Conservation (phyloP, 139 green algal species). For the Volvox africanus region DNA sequence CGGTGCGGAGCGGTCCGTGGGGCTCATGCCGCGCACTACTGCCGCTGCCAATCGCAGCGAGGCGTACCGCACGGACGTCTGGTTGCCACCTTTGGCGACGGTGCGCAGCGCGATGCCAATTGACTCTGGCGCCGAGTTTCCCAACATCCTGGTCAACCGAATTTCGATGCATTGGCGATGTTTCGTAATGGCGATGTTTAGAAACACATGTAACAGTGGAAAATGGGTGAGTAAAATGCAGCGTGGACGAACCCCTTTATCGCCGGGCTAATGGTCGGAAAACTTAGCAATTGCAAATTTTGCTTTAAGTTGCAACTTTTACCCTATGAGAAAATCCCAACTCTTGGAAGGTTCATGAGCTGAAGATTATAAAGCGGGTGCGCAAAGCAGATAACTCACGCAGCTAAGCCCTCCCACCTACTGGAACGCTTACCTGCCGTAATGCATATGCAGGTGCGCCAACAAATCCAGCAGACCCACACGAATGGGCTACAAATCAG, state of each 20-base stretch:
- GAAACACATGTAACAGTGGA: too few relatives aligned
- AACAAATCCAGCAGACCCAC: constrained; percentile 75
- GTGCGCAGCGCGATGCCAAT: constrained; percentile 32
- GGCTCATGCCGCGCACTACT: constrained; percentile 72
- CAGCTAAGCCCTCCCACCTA: neutral
- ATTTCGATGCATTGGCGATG: too few relatives aligned
- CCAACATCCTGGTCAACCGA: constrained; percentile 25
- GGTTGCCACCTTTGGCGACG: constrained; percentile 42
- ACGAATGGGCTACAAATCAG: constrained; percentile 58
- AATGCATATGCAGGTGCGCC: constrained; percentile 61
- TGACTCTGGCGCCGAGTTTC: neutral
- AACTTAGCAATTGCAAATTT: too few relatives aligned
- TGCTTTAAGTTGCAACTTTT: too few relatives aligned
- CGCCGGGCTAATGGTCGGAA: too few relatives aligned
- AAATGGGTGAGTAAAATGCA: too few relatives aligned
- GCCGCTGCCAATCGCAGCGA: constrained; percentile 72
- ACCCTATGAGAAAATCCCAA: too few relatives aligned
- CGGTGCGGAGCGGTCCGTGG: constrained; percentile 62
- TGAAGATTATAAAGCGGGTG: too few relatives aligned
- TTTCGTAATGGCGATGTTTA: too few relatives aligned
- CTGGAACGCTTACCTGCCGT: constrained; percentile 59
- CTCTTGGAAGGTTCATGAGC: too few relatives aligned
- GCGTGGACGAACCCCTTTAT: too few relatives aligned
- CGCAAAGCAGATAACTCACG: too few relatives aligned
- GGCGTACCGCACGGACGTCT: constrained; percentile 47